Conservation (phyloP, 805 yeast genomes). For the Suhomyces xylopsoci region DNA sequence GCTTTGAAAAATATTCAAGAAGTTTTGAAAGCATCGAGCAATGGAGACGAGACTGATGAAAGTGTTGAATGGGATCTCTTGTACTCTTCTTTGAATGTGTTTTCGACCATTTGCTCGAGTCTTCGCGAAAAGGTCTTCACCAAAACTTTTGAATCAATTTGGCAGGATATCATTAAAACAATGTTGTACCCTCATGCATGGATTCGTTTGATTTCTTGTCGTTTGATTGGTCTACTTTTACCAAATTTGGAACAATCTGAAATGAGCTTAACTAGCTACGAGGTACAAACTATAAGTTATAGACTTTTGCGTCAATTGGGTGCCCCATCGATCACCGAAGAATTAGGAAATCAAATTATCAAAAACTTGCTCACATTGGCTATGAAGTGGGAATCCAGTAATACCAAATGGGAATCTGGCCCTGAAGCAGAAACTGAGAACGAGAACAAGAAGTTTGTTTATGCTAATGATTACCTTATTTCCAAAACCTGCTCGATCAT, state of each 20-base stretch:
- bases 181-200: conserved; percentile 87
- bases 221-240: conserved; percentile 56
- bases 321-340: conserved; percentile 70
- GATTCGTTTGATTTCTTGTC: conserved; percentile 70
- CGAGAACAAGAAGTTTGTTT: conserved; percentile 11
- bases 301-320: conserved; percentile 73
- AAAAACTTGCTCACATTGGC: conserved; percentile 63
- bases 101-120: conserved; percentile 41
- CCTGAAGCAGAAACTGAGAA: conserved; percentile 17
- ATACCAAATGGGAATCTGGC: conserved; percentile 31
- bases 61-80: conserved; percentile 74
- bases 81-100: conserved; percentile 59
- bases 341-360: conserved; percentile 59
- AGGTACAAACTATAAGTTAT: conserved; percentile 65
- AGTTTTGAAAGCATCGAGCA: conserved; percentile 29
- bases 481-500: conserved; percentile 59
- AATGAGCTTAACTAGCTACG: conserved; percentile 37
- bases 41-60: conserved; percentile 29
- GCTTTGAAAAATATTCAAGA: conserved; percentile 23
- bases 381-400: conserved; percentile 55
- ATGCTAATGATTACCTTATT: conserved; percentile 59
- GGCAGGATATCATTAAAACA: conserved; percentile 52
- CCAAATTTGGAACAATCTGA: conserved; percentile 34
- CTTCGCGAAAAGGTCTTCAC: conserved; percentile 29
- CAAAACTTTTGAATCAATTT: conserved; percentile 34